Conservation (phyloP, 176 grass and related monocot genomes). For the Thinopyrum elongatum region DNA sequence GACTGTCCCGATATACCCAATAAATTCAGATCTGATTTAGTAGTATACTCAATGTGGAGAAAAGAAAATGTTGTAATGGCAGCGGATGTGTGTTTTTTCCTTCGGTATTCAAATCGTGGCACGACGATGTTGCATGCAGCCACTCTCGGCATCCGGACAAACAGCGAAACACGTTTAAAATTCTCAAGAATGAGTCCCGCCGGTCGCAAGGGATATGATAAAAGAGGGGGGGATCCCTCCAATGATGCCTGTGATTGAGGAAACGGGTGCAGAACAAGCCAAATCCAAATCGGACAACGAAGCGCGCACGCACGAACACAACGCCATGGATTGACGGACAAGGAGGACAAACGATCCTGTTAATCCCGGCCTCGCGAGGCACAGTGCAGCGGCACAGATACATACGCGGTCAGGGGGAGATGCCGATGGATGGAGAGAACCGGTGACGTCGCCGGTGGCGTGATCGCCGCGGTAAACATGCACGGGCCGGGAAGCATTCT, state of each 20-base stretch:
- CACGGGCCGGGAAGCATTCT: not conserved
- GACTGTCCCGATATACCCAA: not conserved
- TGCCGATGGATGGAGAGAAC: too few species aligned
- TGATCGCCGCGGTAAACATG: too few species aligned
- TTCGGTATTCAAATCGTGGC: not conserved
- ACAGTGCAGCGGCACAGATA: slow-evolving; percentile 13
- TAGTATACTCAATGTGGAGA: too few species aligned
- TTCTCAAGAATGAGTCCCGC: too few species aligned
- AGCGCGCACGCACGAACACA: not conserved
- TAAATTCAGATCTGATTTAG: not conserved
- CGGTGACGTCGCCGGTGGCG: too few species aligned
- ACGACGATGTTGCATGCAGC: slow-evolving; percentile 21
- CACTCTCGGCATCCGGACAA: not conserved
- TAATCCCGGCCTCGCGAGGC: not conserved
- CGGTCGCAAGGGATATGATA: not conserved
- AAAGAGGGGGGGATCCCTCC: not conserved
- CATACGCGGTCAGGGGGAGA: too few species aligned
- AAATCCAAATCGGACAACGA: slow-evolving; percentile 6
- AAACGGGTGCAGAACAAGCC: slow-evolving; percentile 1
- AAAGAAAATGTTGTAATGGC: too few species aligned
- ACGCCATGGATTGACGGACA: not conserved
- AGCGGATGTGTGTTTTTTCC: too few species aligned
- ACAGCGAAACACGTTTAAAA: too few species aligned
- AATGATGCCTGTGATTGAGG: not conserved
- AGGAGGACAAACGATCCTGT: slow-evolving; percentile 24